Base-by-base conservation (phyloP, 2,329 filamentous ascomycete genomes). In the Sclerotiophoma versabilis region DNA sequence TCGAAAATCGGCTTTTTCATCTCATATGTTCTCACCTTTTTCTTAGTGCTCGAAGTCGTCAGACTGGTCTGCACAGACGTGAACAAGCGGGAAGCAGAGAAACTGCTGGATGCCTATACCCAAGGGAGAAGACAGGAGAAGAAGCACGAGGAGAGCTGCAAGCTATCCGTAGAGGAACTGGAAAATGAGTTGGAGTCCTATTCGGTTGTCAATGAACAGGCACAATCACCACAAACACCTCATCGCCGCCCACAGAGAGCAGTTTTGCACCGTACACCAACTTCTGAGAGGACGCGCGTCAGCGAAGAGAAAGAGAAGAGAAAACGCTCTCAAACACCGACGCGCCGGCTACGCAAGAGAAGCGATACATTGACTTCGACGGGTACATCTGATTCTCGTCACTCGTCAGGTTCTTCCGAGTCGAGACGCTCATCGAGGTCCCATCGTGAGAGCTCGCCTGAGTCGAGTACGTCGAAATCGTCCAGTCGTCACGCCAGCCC, bases 61-160 rank as follows among this genome's bases (percentile, higher is more conserved):
- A 54, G 65, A 4, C 47, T 68, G 20, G 58, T 54, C 12, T 62
- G 54, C 51, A 60, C 65, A 15, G 63, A 66, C 47, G 63, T 46
- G 11, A 62, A 65, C 27, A 65, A 65, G 49, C 62, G 64, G 29
- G 60, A 68, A 17, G 60, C 61, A 2, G 65, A 68, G 27, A 62
- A 53, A n/a, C 37, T 68, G 4, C 51, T 68, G 4, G 65, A 68
- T 9, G 44, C 56, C 5, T 68, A 68, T 45, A 54, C 57, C 7
- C 46, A 51, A 9, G 57, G 57, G 12, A 43, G 59, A 22, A 49
- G 47, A 15, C 43, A 54, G 10, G 22, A 39, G 17, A 45, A 52
- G 44, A 49, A 41, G 27, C 25, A 20, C 1, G 43, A 48, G 14
- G 12, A 47, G n/a, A 42, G 23, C 4, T 44, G 29, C 34, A 49